Base-by-base conservation (phyloP, 2,329 filamentous ascomycete genomes). In the Coniochaeta ligniaria region DNA sequence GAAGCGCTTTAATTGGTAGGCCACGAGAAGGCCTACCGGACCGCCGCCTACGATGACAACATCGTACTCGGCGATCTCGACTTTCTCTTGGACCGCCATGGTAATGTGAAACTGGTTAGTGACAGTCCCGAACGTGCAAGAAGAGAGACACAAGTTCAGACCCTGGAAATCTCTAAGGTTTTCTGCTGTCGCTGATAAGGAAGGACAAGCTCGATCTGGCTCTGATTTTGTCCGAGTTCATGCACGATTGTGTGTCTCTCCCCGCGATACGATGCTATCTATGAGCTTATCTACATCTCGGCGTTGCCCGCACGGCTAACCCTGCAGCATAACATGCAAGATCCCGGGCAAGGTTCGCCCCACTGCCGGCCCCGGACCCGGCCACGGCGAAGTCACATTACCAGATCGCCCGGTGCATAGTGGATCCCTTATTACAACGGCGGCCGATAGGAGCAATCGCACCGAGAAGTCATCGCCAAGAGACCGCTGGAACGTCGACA, bases 11-110 rank as follows among this genome's bases (percentile, higher is more conserved):
- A 82, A 72, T 68, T 81, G 77, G 65, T 76, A 77, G 1, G 77
- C 78, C 62, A 74, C 77, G 38, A 78, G 66, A 54, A 68, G 71
- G 71, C 78, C 78, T 17, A 79, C 77, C 4, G 78, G 78, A 6
- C 78, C 78, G 36, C 77, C 78, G 31, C 76, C 75, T 6, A 78
- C 72, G 3, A 78, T 69, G 28, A 78, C 68, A 9, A 77, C 75
- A 22, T 52, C 47, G 14, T 52, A 52, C 24, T 52, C 47, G 4
- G 12, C 47, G 47, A 52, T 22, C 6, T 52, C 47, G 14, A 52
- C 9, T 17, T 31, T 31, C 47, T n/a, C 47, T 31, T 52, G 24
- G 14, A 52, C 14, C 17, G 47, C 24, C 47, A 52, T 52, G 3
- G 14, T 31, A n/a, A 31, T 17, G 22, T 31, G 24, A 6, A n/a